Conservation (phyloP, 768 basidiomycete species). For the Rhizopogon sp. region DNA sequence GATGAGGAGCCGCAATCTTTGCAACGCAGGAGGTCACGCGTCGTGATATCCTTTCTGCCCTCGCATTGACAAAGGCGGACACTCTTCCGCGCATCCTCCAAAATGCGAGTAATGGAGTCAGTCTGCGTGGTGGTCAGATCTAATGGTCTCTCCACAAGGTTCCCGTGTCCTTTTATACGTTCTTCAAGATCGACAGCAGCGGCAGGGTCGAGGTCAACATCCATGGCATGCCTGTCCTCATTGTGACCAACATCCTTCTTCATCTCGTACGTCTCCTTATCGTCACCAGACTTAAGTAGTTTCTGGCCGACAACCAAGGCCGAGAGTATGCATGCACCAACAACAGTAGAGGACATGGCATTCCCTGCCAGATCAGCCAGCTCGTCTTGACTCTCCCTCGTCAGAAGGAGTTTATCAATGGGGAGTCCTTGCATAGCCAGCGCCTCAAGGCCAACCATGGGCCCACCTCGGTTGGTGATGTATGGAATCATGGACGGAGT, state of each 20-base stretch:
- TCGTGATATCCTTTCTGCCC: slow-evolving; percentile 75
- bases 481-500: slow-evolving; percentile 98
- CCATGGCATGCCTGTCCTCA: slow-evolving; percentile 38
- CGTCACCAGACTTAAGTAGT: slow-evolving; percentile 63
- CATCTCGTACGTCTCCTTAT: slow-evolving; percentile 63
- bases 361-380: slow-evolving; percentile 93
- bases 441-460: slow-evolving; percentile 91
- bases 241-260: slow-evolving; percentile 38
- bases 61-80: slow-evolving; percentile 88
- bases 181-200: slow-evolving; percentile 32
- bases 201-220: slow-evolving; percentile 36
- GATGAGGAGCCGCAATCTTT: slow-evolving; percentile 72
- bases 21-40: slow-evolving; percentile 62
- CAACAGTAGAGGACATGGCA: slow-evolving; percentile 97
- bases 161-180: slow-evolving; percentile 68
- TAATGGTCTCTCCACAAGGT: slow-evolving; percentile 56
- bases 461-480: slow-evolving; percentile 92
- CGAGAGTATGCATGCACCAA: slow-evolving; percentile 83
- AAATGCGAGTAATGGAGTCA: slow-evolving; percentile 47
- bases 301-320: slow-evolving; percentile 67
- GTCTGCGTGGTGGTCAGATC: slow-evolving; percentile 57
- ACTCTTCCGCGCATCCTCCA: slow-evolving; percentile 62
- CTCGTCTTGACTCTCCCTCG: slow-evolving; percentile 90
- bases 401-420: slow-evolving; percentile 85
- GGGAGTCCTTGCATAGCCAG: slow-evolving; percentile 93